Base-by-base conservation (phyloP, 164 flowering plant species). In the Piper longum region DNA sequence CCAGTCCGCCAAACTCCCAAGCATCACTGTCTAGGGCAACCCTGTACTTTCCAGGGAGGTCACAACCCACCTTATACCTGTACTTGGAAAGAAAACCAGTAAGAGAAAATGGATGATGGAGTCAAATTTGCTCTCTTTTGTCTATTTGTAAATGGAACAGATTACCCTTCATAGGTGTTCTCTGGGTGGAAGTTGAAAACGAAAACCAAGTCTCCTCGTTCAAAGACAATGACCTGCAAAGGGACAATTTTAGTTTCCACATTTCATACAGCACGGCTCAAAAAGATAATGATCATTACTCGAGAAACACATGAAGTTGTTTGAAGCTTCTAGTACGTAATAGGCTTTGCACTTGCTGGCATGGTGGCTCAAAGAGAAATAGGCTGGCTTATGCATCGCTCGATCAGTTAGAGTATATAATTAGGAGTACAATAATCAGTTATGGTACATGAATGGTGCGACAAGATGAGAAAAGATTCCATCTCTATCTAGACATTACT, bases 11-110 rank as follows among this genome's bases (percentile, higher is more conserved):
- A 74, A 88, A 93, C 62, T 82, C 97, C 81, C 62, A 72, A 67
- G 96, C 95, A 85, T 93, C 98, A 72, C 98, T 90, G 67, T 90
- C 97, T 66, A 93, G 81, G 51, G 89, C 92, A 72, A 86, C 92
- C 76, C 80, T 83, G 58, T 93, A 93, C 70, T 84, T 93, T 69
- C 98, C 97, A 1, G 98, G 96, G 77, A 86, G 74, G 77, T 93
- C 96, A 52, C 97, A 93, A 17, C 98, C 97, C 67, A 93, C 81
- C 79, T 93, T 90, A 65, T 88, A 93, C 75, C 98, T 93, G 83
- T 42, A 69, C 14, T 18, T 65, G 17, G 26, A 44, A 26, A 57
- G n/a, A 7, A 57, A 58, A 9, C 8, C 52, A 4, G 43, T 65
- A 54, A 65, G 19, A 57, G 44, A 45, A 45, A 65, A 7, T 57